These are phyloP conservation scores for Wickerhamiella parazyma DNA, from an alignment of 805 yeast genomes.

Conservation along the genomic window DNA sequence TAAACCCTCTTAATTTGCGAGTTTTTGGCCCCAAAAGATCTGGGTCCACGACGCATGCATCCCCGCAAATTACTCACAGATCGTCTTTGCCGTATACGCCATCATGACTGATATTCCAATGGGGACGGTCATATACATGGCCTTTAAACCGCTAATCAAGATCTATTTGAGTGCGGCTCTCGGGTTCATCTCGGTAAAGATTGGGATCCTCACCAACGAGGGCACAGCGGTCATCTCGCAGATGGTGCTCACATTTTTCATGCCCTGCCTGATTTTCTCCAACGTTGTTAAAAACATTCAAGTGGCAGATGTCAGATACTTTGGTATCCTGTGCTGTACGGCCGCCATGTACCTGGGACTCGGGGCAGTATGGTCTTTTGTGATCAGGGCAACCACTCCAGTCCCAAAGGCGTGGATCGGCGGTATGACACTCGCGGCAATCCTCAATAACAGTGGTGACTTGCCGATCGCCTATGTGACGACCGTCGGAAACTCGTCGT, in stretches of 20 bases:
- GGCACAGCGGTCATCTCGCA: constrained; percentile 42
- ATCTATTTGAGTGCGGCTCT: constrained; percentile 56
- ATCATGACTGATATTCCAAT: constrained; percentile 21
- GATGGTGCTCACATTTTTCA: constrained; percentile 48
- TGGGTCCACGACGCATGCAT: neutral
- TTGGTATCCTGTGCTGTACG: constrained; percentile 50
- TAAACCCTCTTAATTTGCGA: too few relatives aligned
- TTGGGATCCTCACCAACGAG: constrained; percentile 38
- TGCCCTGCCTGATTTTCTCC: constrained; percentile 66
- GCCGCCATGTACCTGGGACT: constrained; percentile 32
- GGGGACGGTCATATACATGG: constrained; percentile 59
- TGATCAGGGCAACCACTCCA: constrained; percentile 36
- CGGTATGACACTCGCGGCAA: constrained; percentile 57
- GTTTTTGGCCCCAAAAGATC: too few relatives aligned
- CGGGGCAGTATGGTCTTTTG: constrained; percentile 32
- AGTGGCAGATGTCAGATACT: constrained; percentile 51
- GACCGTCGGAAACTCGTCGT: constrained; percentile 49
- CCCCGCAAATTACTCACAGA: neutral
- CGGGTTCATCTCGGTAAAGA: constrained; percentile 52
- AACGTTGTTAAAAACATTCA: constrained; percentile 56
- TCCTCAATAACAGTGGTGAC: constrained; percentile 69
- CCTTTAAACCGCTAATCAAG: constrained; percentile 78
- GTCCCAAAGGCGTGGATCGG: constrained; percentile 67
- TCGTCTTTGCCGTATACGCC: neutral
- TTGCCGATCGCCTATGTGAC: constrained; percentile 66